Conservation (phyloP, 345 rosid genomes). For the Ceriops zippeliana region DNA sequence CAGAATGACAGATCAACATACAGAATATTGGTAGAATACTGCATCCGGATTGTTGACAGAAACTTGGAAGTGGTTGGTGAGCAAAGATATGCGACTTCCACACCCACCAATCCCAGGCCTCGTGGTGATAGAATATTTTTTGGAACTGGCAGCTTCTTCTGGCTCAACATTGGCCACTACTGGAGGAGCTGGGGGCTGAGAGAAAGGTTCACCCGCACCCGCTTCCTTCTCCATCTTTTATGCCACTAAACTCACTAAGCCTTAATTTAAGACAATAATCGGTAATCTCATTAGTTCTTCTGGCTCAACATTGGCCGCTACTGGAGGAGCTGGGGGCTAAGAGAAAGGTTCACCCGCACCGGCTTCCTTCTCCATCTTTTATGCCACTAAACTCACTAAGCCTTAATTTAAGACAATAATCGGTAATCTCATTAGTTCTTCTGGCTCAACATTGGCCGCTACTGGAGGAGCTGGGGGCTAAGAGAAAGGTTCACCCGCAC, state of each 20-base stretch:
- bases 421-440: neutral
- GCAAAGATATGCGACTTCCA: conserved; percentile 50
- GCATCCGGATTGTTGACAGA: conserved; percentile 47
- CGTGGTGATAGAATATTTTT: conserved; percentile 42
- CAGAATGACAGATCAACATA: conserved; percentile 36
- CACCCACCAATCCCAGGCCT: conserved; percentile 51
- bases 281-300: conserved; percentile 8
- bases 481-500: conserved; percentile 24
- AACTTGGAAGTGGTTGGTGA: conserved; percentile 70
- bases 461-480: conserved; percentile 27
- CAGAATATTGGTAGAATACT: conserved; percentile 73
- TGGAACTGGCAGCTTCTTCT: conserved; percentile 33
- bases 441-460: conserved; percentile 31
- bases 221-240: conserved; percentile 45
- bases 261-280: neutral
- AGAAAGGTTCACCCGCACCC: conserved; percentile 21
- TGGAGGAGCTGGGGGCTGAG: conserved; percentile 30
- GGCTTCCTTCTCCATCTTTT: conserved; percentile 44
- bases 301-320: conserved; percentile 28
- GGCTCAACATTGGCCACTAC: conserved; percentile 28
- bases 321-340: conserved; percentile 27
- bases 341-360: conserved; percentile 24
- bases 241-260: neutral
- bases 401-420: neutral
- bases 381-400: neutral